Base-by-base conservation (phyloP, 768 basidiomycete species). In the Termitomyces sp. region DNA sequence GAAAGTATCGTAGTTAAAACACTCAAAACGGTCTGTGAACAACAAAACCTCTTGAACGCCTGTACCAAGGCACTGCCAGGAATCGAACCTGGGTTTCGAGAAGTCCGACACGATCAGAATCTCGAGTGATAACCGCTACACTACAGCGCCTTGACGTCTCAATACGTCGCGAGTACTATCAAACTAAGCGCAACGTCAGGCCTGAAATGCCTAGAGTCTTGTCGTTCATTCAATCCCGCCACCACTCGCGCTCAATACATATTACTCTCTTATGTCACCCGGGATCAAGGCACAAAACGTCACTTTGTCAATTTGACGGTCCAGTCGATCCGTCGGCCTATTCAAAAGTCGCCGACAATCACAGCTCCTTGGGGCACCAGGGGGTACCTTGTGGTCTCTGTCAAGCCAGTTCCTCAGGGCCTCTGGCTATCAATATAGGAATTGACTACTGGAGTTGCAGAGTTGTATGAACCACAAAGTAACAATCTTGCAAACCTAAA, bases 101-200 rank as follows among this genome's bases (percentile, higher is more conserved):
- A 58, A 58, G 0, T 9, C n/a, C 1, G 0, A n/a, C 13, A 14
- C 0, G 0, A 35, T 58, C 57, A 58, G 57, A 58, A 58, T 58
- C 57, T 58, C 40, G 57, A 58, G 57, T 58, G 57, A 58, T 58
- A 52, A 58, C 50, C 57, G 49, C 57, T 57, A 57, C 57, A 57
- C 60, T 61, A 61, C 60, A 57, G 56, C 51, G 60, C 50, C 60
- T 18, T 35, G 10, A 35, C 0, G 2, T 2, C 8, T 8, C 5
- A 2, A 9, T 12, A 6, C 30, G 30, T 6, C 3, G 4, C 30
- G 30, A 3, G 0, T 23, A 6, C 6, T 30, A 30, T 30, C 3
- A 30, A 1, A 30, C 30, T 30, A 30, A 30, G 30, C 6, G 30
- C 4, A 6, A 30, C 30, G 3, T 3, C 30, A 30, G 35, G 5